Conservation (phyloP, 1,284 basidiomycete species). For the Somion occarium region DNA sequence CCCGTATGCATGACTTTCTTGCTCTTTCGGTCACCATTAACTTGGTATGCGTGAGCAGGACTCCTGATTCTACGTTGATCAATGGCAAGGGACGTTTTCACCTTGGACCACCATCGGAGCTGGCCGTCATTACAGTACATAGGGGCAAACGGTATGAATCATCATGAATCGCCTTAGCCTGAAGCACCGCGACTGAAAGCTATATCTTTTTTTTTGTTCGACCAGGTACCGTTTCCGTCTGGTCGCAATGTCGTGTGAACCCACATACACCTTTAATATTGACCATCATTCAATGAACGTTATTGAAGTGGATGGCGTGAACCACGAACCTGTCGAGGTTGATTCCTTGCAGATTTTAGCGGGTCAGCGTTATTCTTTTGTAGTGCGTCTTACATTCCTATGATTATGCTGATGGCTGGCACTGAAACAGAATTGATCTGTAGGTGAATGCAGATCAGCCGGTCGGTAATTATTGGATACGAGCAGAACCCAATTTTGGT, state of each 20-base stretch:
- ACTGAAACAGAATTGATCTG: not conserved
- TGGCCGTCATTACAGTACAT: slow-evolving; percentile 29
- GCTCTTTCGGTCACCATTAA: not conserved
- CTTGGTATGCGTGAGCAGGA: slow-evolving; percentile 2
- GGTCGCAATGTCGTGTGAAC: slow-evolving; percentile 41
- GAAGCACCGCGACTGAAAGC: not conserved
- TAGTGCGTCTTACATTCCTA: slow-evolving; percentile 15
- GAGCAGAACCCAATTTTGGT: slow-evolving; percentile 32
- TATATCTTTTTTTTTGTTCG: slow-evolving; percentile 27
- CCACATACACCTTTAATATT: slow-evolving; percentile 32
- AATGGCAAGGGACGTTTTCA: slow-evolving; percentile 39
- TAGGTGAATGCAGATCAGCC: slow-evolving; percentile 30
- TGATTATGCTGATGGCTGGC: slow-evolving; percentile 18
- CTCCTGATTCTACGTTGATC: slow-evolving; percentile 37
- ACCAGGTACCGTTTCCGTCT: slow-evolving; percentile 36
- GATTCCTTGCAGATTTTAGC: slow-evolving; percentile 36
- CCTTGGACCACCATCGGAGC: slow-evolving; percentile 16
- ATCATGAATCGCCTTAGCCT: not conserved
- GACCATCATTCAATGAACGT: slow-evolving; percentile 43
- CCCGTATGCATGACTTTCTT: slow-evolving; percentile 11
- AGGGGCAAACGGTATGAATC: slow-evolving; percentile 28
- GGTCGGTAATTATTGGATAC: slow-evolving; percentile 39
- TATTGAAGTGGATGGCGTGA: slow-evolving; percentile 49
- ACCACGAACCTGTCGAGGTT: slow-evolving; percentile 34
- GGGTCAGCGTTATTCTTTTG: slow-evolving; percentile 32